phyloP scores from a whole-genome alignment of 1,284 basidiomycete genomes.

The Ustilago vetiveriae region DNA sequence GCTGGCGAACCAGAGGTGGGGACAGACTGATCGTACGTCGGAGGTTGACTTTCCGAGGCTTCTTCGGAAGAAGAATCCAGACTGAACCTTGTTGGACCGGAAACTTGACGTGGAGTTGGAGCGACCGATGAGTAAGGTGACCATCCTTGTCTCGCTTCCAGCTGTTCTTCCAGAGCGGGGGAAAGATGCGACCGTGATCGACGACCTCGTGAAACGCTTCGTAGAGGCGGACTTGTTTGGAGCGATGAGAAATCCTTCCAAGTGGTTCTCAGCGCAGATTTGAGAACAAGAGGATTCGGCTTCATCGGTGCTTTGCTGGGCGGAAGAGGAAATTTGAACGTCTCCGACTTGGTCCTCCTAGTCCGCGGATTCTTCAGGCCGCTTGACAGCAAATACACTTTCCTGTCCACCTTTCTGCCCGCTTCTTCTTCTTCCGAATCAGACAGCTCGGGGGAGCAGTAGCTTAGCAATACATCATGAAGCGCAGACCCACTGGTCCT shows the following conservation, averaged over 20 bases:
- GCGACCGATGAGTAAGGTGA: conserved; percentile 31
- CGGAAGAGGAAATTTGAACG: conserved; percentile 33
- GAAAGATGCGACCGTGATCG: conserved; percentile 1
- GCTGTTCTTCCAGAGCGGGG: conserved; percentile 10
- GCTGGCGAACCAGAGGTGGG: not conserved
- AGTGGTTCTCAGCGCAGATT: conserved; percentile 17
- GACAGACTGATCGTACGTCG: not conserved
- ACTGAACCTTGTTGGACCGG: conserved; percentile 3
- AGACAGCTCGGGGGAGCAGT: conserved; percentile 17
- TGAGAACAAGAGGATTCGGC: conserved; percentile 1
- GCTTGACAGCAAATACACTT: conserved; percentile 28
- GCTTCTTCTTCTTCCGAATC: not conserved
- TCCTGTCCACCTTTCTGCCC: not conserved
- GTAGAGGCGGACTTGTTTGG: conserved; percentile 6
- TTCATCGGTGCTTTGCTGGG: conserved; percentile 5
- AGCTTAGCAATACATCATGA: conserved; percentile 31
- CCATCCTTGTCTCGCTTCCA: conserved; percentile 29
- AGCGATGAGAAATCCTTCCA: not conserved
- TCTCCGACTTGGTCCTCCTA: conserved; percentile 22
- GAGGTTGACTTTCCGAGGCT: not conserved
- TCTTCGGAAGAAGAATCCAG: not conserved
- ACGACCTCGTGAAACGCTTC: not conserved
- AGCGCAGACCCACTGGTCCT: conserved; percentile 5
- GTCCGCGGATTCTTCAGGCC: conserved; percentile 12
- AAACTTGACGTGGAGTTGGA: conserved; percentile 23